These are phyloP conservation scores for Aspergillus fructus DNA, from an alignment of 2,329 filamentous ascomycete genomes.

Conservation along the genomic window DNA sequence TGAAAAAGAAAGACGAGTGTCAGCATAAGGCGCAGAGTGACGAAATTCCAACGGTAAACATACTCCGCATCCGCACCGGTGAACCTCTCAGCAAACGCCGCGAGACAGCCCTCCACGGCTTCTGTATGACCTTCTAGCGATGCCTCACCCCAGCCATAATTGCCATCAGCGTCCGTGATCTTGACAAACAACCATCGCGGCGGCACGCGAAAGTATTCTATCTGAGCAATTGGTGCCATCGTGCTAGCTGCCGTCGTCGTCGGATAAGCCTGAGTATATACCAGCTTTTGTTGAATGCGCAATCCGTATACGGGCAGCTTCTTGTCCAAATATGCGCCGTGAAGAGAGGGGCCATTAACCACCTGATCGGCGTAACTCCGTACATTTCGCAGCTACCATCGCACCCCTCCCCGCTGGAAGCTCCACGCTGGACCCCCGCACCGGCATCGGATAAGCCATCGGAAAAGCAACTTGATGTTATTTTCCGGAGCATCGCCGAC, in stretches of 20 bases:
- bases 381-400: neutral
- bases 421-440: neutral
- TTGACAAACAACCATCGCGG: slow-evolving; percentile 80
- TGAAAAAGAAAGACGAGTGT: slow-evolving; percentile 23
- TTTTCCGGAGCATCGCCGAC: neutral
- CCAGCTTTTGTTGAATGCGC: neutral
- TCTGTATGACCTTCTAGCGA: slow-evolving; percentile 73
- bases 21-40: slow-evolving; percentile 49
- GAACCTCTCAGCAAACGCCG: slow-evolving; percentile 44
- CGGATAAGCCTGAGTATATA: no score
- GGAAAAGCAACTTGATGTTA: neutral
- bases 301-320: neutral
- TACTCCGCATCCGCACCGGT: slow-evolving; percentile 4
- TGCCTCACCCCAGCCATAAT: slow-evolving; percentile 72
- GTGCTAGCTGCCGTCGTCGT: neutral
- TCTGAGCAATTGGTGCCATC: slow-evolving; percentile 64
- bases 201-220: slow-evolving; percentile 74
- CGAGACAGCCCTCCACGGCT: slow-evolving; percentile 71
- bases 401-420: neutral
- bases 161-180: slow-evolving; percentile 66
- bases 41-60: slow-evolving; percentile 35
- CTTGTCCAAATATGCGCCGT: no score
- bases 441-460: neutral
- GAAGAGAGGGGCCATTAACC: no score
- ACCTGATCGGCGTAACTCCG: neutral